Percentiles rank a stretch among this genome's conserved stretches.
Evolutionary conservation across 495 filamentous ascomycete species (phyloP).

Genomic region (Aspergillus steynii): DNA sequence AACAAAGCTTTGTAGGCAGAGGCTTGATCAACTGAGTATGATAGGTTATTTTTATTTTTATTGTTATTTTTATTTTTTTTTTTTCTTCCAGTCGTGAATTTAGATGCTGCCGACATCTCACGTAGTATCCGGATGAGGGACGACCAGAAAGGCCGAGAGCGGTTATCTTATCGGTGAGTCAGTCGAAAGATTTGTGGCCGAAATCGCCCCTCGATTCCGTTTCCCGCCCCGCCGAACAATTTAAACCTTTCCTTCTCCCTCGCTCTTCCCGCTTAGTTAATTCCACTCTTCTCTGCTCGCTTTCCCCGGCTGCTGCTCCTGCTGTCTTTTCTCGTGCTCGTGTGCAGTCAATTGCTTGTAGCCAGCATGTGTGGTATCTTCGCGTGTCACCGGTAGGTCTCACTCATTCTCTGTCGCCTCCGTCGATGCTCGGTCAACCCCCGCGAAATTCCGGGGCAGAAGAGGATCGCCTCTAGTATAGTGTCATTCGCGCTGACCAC

Average conservation of each 20-base stretch:
- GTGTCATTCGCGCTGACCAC: slow-evolving; percentile 24
- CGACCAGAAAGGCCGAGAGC: not conserved
- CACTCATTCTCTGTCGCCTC: slow-evolving; percentile 16
- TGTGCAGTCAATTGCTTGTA: slow-evolving; percentile 26
- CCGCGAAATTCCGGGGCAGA: not conserved
- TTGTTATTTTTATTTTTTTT: too few relatives aligned
- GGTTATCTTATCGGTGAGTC: slow-evolving; percentile 51
- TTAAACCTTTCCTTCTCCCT: slow-evolving; percentile 21
- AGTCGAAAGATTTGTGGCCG: slow-evolving; percentile 39
- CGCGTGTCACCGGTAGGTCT: slow-evolving; percentile 82
- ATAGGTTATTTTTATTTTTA: too few relatives aligned
- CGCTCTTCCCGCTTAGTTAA: slow-evolving; percentile 26
- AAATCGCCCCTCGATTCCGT: slow-evolving; percentile 44
- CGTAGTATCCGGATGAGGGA: too few relatives aligned
- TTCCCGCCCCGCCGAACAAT: slow-evolving; percentile 32
- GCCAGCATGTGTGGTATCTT: slow-evolving; percentile 78
- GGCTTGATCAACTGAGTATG: too few relatives aligned
- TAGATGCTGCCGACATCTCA: too few relatives aligned
- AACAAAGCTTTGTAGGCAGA: too few relatives aligned
- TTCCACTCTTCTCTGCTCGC: not conserved
- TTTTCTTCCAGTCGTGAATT: too few relatives aligned
- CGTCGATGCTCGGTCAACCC: not conserved
- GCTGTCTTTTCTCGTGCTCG: not conserved
- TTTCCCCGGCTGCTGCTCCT: slow-evolving; percentile 13
- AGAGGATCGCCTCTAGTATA: not conserved